Evolutionary conservation across 1,139 yeast genomes (phyloP), one percentile per base, ranked within the genome.

Genomic region (Zygosaccharomyces pseudobailii): DNA sequence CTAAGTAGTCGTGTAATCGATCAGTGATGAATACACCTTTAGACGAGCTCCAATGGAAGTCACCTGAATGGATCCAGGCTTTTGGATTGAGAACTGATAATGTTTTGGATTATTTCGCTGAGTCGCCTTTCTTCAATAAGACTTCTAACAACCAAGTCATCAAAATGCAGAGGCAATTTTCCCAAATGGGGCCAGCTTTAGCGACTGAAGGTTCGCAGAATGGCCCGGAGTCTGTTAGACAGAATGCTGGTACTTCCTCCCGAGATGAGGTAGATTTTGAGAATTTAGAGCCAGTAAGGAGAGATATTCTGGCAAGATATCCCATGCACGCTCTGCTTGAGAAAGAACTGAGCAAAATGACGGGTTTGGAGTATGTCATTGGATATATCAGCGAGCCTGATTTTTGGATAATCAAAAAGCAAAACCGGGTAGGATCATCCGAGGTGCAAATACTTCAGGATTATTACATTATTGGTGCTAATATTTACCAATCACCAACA

Each of bases 31-130:
- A 53, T 17, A 54, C 66, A 3, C 76, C 77, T 6, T 71, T 88
- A 42, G 97, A 90, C 63, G 97, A 92, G 63, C 76, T 92, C 43
- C 97, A 90, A 66, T 92, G 98, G 98, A 81, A 90, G 55, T 85
- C 94, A 5, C 98, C 98, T 0, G 98, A 92, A 66, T 92, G 96
- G 90, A 88, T 92, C 55, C 96, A 88, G 64, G 80, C 83, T 50
- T 80, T 84, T 62, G 96, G 96, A 0, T 76, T 92, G 23, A 77
- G 89, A 45, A 85, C 95, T 0, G 95, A 84, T 46, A 92, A 90
- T 62, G 96, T 92, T 1, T 74, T 92, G 19, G 98, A 92, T 54
- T 92, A 92, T 68, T 89, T 94, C 64, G 74, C 96, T 4, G 87
- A 87, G 56, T 87, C 96, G 4, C 98, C 99, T 2, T 94, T 92